Base-by-base conservation (phyloP, 371 early-diverging fungal species). In the Batrachochytrium dendrobatidis region DNA sequence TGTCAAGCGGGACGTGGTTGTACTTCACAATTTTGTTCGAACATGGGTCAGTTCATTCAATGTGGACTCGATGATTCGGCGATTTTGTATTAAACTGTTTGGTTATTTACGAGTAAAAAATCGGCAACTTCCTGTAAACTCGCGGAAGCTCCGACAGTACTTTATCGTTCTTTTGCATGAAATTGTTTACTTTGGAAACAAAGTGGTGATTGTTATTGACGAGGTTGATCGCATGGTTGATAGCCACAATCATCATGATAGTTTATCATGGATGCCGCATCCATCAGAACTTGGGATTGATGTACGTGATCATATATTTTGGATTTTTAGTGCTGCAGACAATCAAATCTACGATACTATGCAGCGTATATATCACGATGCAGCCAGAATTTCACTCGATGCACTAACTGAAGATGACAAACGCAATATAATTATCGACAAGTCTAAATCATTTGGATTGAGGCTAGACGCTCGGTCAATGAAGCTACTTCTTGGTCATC, bases 11-110 rank as follows among this genome's bases (percentile, higher is more conserved):
- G 31, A 44, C 25, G 24, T 29, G 22, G 22, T 61, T 22, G 56
- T 61, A 6, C 25, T 61, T 17, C 10, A 61, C 57, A 61, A 61
- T 46, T 61, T 61, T 33, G 58, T 61, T 45, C 32, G 57, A 29
- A 51, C 58, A 12, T 61, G 57, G 61, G 20, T 26, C 26, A 52
- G 61, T 6, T 61, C 57, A 26, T 61, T 49, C 25, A 26, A 30
- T n/a, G 48, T 28, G 10, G 31, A 45, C 22, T 34, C 28, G 25
- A 61, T 56, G 61, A 12, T 55, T 25, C 26, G 26, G 35, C 55
- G 57, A 31, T 61, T 55, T 33, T 58, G 50, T 24, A 8, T 31
- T 20, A 52, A 25, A 43, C 33, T 58, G 6, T 31, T 4, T 31
- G 52, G 33, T 7, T 25, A 58, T 32, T 25, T 30, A 2, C 33